phyloP scores from a whole-genome alignment of 805 yeast genomes.

The Candida dajiaensis region DNA sequence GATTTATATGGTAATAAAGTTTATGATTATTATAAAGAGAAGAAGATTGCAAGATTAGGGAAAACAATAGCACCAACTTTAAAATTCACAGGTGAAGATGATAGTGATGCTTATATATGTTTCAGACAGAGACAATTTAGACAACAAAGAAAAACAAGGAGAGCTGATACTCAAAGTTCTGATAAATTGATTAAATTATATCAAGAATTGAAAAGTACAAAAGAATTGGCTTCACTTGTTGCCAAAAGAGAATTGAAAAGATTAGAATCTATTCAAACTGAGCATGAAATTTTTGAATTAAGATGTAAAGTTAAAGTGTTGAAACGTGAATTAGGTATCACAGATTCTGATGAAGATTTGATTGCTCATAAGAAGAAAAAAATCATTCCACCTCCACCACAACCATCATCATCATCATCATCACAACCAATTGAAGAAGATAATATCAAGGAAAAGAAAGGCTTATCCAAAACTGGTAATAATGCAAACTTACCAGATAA shows the following conservation, averaged over 20 bases:
- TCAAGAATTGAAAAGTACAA: constrained; percentile 71
- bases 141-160: constrained; percentile 91
- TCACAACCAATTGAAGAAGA: constrained; percentile 4
- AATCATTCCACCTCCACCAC: constrained; percentile 17
- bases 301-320: constrained; percentile 66
- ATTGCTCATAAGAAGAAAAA: constrained; percentile 72
- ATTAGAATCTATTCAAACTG: constrained; percentile 54
- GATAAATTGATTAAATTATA: constrained; percentile 74
- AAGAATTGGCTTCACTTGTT: constrained; percentile 59
- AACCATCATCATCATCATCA: constrained; percentile 1
- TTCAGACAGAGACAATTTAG: constrained; percentile 93
- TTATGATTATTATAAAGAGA: constrained; percentile 74
- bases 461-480: constrained; percentile 12
- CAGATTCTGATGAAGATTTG: constrained; percentile 81
- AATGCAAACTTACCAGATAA: constrained; percentile 16
- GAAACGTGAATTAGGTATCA: constrained; percentile 70
- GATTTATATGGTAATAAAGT: constrained; percentile 57
- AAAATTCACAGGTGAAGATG: constrained; percentile 83
- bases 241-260: constrained; percentile 70
- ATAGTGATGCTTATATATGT: constrained; percentile 90
- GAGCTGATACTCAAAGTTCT: constrained; percentile 86
- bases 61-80: constrained; percentile 65
- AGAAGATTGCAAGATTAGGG: constrained; percentile 70
- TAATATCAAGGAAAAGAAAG: constrained; percentile 17
- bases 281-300: constrained; percentile 61